Conservation (phyloP, 2,329 filamentous ascomycete genomes). For the Graphilbum sp. region DNA sequence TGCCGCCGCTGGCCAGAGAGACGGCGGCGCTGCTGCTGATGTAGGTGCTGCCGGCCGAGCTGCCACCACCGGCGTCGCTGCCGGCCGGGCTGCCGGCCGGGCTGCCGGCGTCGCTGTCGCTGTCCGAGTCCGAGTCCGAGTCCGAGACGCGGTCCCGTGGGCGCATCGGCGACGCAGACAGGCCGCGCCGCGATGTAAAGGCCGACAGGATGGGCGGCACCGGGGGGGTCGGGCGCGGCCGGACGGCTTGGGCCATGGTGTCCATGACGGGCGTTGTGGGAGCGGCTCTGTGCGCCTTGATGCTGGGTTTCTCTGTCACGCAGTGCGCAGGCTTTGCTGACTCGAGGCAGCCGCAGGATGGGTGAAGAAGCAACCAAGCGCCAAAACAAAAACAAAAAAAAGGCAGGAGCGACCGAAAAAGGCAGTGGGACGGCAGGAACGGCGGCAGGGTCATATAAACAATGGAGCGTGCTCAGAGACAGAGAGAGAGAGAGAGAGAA, state of each 20-base stretch:
- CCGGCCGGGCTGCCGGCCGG: too few species aligned
- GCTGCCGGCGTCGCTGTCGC: not conserved
- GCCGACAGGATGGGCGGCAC: constrained; percentile 2
- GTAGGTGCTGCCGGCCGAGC: not conserved
- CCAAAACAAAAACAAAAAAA: too few species aligned
- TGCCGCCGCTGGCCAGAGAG: constrained; percentile 1
- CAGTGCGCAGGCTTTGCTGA: not conserved
- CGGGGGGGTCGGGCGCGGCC: not conserved
- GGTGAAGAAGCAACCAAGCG: too few species aligned
- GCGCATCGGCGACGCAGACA: not conserved
- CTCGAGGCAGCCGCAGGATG: too few species aligned
- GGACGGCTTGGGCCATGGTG: not conserved
- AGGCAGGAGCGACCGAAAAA: too few species aligned
- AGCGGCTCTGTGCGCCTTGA: too few species aligned
- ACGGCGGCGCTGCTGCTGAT: constrained; percentile 1
- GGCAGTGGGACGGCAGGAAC: too few species aligned
- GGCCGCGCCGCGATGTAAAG: constrained; percentile 2
- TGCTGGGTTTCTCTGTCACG: too few species aligned
- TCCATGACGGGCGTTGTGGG: not conserved
- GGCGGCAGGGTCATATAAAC: too few species aligned
- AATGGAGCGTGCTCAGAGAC: too few species aligned
- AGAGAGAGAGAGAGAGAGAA: too few species aligned
- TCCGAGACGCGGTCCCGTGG: not conserved
- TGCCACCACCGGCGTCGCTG: not conserved
- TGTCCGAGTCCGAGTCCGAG: too few species aligned